Evolutionary conservation across 2,329 filamentous ascomycete genomes (phyloP).

Genomic region (Paecilomyces variotii): DNA sequence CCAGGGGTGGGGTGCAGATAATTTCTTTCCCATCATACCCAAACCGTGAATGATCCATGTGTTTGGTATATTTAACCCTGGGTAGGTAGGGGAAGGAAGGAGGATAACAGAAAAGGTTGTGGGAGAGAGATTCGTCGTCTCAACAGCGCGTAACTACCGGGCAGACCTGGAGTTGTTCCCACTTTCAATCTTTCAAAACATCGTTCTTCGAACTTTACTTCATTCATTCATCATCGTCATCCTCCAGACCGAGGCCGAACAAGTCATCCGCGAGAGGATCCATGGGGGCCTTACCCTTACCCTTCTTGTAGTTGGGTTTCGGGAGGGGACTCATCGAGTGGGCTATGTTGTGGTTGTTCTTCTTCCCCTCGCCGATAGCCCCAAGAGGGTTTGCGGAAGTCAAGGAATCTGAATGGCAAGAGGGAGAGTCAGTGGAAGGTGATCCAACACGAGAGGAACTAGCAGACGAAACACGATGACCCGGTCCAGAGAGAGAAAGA

Average conservation of each 20-base stretch:
- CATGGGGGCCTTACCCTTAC: not conserved
- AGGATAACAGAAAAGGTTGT: not conserved
- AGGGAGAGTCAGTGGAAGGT: slow-evolving; percentile 11
- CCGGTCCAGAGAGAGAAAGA: slow-evolving; percentile 5
- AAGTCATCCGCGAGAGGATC: not conserved
- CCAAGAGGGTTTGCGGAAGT: not conserved
- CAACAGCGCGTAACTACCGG: not conserved
- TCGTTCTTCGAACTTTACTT: not conserved
- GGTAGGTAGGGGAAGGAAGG: not conserved
- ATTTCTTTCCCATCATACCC: not conserved
- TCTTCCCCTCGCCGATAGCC: not conserved
- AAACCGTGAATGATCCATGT: not conserved
- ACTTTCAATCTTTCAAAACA: not conserved
- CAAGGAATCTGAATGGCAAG: not conserved
- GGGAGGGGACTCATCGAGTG: not conserved
- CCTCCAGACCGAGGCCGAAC: not conserved
- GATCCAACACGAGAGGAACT: slow-evolving; percentile 12
- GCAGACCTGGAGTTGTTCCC: not conserved
- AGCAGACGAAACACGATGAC: slow-evolving; percentile 7
- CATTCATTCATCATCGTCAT: not conserved
- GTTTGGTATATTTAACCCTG: not conserved
- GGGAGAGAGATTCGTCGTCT: not conserved
- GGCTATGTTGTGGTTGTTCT: not conserved
- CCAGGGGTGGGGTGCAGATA: not conserved
- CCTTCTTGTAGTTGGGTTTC: not conserved